phyloP scores from a whole-genome alignment of 176 grass and related monocot species.

The Aechmea fasciata region DNA sequence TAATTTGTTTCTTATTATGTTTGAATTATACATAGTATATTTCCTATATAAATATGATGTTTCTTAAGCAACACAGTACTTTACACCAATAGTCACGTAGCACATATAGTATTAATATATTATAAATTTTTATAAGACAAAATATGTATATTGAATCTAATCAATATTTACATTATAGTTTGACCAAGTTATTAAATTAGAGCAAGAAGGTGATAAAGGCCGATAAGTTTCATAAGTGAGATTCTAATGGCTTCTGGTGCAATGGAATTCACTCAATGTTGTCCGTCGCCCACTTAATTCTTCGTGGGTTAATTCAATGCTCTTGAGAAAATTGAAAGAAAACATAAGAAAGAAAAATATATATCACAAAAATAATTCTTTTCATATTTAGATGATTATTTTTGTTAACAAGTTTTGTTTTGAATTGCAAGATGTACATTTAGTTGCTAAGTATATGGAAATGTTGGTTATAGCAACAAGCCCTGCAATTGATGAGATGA shows the following conservation, averaged over 20 bases:
- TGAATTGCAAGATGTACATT: background rate
- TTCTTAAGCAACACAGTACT: background rate
- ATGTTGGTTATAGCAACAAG: background rate
- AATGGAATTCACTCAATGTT: background rate
- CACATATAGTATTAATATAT: too few relatives aligned
- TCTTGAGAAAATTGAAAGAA: background rate
- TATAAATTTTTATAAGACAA: too few relatives aligned
- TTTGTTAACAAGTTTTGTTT: background rate
- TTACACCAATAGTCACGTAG: background rate
- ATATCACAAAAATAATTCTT: background rate
- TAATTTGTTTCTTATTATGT: background rate
- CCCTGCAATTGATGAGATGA: constrained; percentile 8
- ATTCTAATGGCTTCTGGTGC: background rate
- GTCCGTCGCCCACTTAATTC: background rate
- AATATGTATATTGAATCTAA: too few relatives aligned
- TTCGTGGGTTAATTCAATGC: background rate
- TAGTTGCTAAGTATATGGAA: background rate
- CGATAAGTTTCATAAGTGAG: constrained; percentile 18
- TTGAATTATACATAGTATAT: background rate
- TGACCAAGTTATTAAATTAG: background rate
- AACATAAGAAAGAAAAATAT: background rate
- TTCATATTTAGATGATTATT: background rate
- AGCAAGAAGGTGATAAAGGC: background rate
- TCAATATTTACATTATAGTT: too few relatives aligned
- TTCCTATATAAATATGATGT: background rate